Conservation (phyloP, 1,139 yeast genomes). For the Blastobotrys indianensis region DNA sequence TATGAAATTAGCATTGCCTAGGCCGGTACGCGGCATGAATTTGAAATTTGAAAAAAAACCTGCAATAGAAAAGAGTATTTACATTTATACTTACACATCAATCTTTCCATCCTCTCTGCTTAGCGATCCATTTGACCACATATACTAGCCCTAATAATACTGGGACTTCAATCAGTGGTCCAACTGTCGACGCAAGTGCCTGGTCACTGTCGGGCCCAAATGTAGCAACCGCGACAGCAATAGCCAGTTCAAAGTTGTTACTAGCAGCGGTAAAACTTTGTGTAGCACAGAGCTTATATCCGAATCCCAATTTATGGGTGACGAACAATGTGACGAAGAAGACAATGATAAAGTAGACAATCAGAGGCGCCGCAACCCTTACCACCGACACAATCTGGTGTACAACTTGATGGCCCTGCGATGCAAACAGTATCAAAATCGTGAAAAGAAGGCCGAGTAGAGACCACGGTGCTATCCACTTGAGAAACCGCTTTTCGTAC, state of each 20-base stretch:
- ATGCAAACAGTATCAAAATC: slow-evolving; percentile 48
- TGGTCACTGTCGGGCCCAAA: slow-evolving; percentile 51
- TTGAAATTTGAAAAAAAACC: too few species aligned
- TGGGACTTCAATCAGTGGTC: slow-evolving; percentile 55
- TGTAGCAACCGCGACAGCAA: slow-evolving; percentile 50
- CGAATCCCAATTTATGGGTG: slow-evolving; percentile 30
- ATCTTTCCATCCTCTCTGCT: slow-evolving; percentile 4
- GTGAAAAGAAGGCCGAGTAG: slow-evolving; percentile 50
- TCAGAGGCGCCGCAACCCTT: slow-evolving; percentile 48
- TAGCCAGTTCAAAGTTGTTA: slow-evolving; percentile 49
- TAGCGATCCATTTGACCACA: slow-evolving; percentile 21
- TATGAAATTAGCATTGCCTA: too few species aligned
- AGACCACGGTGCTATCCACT: slow-evolving; percentile 45
- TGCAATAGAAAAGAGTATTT: neutral
- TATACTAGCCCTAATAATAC: slow-evolving; percentile 42
- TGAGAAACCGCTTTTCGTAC: slow-evolving; percentile 37
- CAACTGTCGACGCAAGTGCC: slow-evolving; percentile 56
- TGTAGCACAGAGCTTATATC: slow-evolving; percentile 43
- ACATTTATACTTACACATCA: neutral
- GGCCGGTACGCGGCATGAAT: too few species aligned
- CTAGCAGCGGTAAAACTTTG: slow-evolving; percentile 57
- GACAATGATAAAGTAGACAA: slow-evolving; percentile 44
- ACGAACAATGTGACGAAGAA: slow-evolving; percentile 42
- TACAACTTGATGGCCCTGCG: slow-evolving; percentile 48
- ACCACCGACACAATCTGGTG: slow-evolving; percentile 47